Evolutionary conservation across 257 asterid genomes (phyloP).

Genomic region (Solanum rostratum): DNA sequence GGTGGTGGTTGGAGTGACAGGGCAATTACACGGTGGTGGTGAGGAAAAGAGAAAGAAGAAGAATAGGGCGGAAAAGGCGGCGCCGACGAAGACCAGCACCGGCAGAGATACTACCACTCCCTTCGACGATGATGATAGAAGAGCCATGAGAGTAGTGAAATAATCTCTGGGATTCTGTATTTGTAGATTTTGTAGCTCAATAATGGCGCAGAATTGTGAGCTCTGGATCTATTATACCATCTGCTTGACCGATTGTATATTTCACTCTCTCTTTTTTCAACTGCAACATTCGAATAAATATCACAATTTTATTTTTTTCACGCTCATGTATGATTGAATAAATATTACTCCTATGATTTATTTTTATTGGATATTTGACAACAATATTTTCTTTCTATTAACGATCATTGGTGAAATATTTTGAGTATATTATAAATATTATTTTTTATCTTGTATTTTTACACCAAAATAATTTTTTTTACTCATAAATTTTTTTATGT

Average conservation of each 20-base stretch:
- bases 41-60: conserved; percentile 38
- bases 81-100: conserved; percentile 38
- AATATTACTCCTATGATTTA: too few species aligned
- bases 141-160: conserved; percentile 11
- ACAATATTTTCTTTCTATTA: too few species aligned
- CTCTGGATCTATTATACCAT: not conserved
- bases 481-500: too few species aligned
- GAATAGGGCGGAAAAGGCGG: conserved; percentile 30
- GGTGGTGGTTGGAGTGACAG: conserved; percentile 29
- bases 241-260: not conserved
- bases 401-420: not conserved
- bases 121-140: conserved; percentile 28
- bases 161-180: not conserved
- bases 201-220: not conserved
- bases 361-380: not conserved
- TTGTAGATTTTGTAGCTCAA: not conserved
- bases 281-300: not conserved
- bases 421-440: not conserved
- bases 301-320: not conserved
- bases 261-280: not conserved
- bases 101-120: conserved; percentile 72
- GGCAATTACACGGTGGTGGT: conserved; percentile 35
- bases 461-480: too few species aligned
- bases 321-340: too few species aligned
- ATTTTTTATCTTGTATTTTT: not conserved